Base-by-base conservation (phyloP, 1,139 yeast genomes). In the Sugiyamaella pinicola region DNA sequence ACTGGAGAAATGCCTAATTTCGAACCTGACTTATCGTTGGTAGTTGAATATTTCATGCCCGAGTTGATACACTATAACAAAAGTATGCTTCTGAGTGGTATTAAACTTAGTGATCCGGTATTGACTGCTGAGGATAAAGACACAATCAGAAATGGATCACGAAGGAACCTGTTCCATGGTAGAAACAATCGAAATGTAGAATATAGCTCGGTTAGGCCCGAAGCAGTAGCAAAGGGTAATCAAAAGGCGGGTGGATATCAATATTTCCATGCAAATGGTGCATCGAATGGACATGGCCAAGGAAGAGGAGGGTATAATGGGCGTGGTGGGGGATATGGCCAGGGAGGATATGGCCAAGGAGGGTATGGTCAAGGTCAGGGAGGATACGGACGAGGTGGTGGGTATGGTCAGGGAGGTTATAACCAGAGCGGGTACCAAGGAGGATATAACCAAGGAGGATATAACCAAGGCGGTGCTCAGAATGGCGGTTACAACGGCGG, bases 51-150 rank as follows among this genome's bases (percentile, higher is more conserved):
- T 65, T 68, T 74, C 44, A 80, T 87, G 79, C 83, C 85, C 0
- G 60, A 58, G 46, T 55, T 61, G 47, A 43, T 55, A 31, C 63
- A 61, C 7, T 58, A 56, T 13, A 73, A 74, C 51, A 93, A 93
- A 67, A 85, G 96, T 2, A 87, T 93, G 87, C 74, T 93, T 22
- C 71, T 93, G 57, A 87, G 84, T 51, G 98, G 98, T 0, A 87
- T 77, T 62, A 81, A 84, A 55, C 78, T 89, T 1, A 84, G 83
- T 55, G 71, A 72, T 18, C 76, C 78, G 10, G 84, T 84, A 2
- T 74, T 91, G 47, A 81, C 82, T 2, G 81, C 78, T 43, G 85
- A 85, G 53, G 96, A 90, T 66, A 79, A 77, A 51, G 87, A 84
- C 56, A 74, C 79, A n/a, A 74, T 89, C 24, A 53, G 64, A 38